phyloP scores from a whole-genome alignment of 768 basidiomycete species.

The Floccularia luteovirens region DNA sequence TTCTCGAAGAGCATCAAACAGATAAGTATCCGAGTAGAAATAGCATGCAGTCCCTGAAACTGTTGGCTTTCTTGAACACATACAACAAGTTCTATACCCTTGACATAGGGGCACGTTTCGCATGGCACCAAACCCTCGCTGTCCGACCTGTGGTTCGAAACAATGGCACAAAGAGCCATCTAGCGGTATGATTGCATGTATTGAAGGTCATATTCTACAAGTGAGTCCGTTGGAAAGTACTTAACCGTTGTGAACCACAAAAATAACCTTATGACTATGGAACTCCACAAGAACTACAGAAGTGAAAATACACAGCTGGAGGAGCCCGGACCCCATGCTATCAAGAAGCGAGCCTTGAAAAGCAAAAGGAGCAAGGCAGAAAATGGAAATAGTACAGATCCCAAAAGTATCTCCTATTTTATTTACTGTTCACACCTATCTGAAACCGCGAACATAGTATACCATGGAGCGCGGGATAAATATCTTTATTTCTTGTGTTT shows the following conservation, averaged over 20 bases:
- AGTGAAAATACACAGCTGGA: conserved; percentile 73
- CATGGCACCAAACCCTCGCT: conserved; percentile 61
- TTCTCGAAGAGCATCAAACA: no score
- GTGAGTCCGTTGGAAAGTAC: conserved; percentile 27
- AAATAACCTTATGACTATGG: not conserved
- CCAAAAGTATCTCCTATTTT: conserved; percentile 34
- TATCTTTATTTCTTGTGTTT: conserved; percentile 81
- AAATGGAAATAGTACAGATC: conserved; percentile 44
- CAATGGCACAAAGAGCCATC: conserved; percentile 85
- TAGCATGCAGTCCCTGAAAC: no score
- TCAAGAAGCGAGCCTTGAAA: conserved; percentile 64
- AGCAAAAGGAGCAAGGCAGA: conserved; percentile 45
- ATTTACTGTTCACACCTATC: not conserved
- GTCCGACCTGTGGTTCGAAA: conserved; percentile 74
- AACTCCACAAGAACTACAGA: conserved; percentile 72
- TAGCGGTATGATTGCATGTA: conserved; percentile 78
- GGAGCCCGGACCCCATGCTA: conserved; percentile 49
- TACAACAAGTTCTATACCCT: no score
- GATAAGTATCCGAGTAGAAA: no score
- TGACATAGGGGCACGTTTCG: no score
- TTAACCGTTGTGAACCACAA: conserved; percentile 3
- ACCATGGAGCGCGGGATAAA: conserved; percentile 72
- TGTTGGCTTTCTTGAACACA: no score
- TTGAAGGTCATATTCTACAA: conserved; percentile 88
- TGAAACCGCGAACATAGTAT: conserved; percentile 43